Evolutionary conservation across 1,284 basidiomycete species (phyloP).

Genomic region (Golubevia pallescens): DNA sequence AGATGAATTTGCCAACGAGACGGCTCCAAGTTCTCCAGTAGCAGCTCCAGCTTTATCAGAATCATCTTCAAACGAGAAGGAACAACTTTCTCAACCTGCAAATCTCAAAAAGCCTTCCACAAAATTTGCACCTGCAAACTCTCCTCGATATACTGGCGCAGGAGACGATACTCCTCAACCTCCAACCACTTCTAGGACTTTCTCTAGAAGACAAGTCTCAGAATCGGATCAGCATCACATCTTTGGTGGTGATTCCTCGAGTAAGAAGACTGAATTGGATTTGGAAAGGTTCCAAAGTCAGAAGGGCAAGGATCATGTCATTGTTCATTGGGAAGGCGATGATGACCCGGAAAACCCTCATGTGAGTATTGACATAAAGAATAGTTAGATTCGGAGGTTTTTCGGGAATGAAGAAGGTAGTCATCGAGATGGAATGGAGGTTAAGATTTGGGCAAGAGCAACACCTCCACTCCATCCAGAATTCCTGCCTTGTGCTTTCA

Average conservation of each 20-base stretch:
- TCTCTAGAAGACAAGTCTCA: slow-evolving; percentile 26
- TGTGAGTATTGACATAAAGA: neutral
- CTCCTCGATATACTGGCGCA: neutral
- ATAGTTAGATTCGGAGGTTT: no score
- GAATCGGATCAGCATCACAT: slow-evolving; percentile 21
- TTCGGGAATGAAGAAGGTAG: no score
- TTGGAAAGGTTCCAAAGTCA: slow-evolving; percentile 42
- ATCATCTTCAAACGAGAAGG: neutral
- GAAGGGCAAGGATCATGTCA: slow-evolving; percentile 40
- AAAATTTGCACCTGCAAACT: neutral
- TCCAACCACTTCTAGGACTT: slow-evolving; percentile 17
- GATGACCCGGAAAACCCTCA: slow-evolving; percentile 37
- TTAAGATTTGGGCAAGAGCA: no score
- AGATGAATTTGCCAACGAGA: neutral
- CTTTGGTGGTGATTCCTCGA: slow-evolving; percentile 40
- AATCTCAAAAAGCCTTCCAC: neutral
- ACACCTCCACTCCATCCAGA: no score
- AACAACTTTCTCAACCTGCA: neutral
- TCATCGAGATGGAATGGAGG: no score
- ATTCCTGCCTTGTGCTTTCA: no score
- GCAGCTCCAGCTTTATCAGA: neutral
- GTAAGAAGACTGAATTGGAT: slow-evolving; percentile 21
- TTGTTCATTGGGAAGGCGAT: slow-evolving; percentile 59
- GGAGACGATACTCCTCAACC: neutral
- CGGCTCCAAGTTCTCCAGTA: neutral